Evolutionary conservation across 192 early-diverging fungal species (phyloP).

Genomic region (Irineochytrium annulatum): DNA sequence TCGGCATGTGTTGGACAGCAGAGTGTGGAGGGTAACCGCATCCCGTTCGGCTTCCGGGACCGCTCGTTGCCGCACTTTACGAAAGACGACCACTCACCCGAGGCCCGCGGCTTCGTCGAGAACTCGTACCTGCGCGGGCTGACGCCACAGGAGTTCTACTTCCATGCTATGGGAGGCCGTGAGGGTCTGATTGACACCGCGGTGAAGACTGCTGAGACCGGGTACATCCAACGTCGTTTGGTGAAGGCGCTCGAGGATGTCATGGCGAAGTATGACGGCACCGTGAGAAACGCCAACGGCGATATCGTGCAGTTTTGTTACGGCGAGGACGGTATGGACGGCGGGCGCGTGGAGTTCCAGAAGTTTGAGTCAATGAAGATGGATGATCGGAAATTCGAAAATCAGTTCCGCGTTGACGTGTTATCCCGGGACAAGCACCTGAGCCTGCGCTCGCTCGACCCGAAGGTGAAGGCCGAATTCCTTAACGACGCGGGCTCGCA

Average conservation of each 20-base stretch:
- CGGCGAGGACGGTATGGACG: conserved; percentile 99
- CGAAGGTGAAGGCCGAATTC: conserved; percentile 67
- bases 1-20: conserved; percentile 98
- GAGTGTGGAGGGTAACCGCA: conserved; percentile 98
- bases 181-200: conserved; percentile 99
- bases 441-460: conserved; percentile 65
- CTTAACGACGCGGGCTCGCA: conserved; percentile 71
- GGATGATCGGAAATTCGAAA: conserved; percentile 67
- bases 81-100: conserved; percentile 94
- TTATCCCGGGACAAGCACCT: conserved; percentile 58
- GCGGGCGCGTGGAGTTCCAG: conserved; percentile 80
- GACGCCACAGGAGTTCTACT: conserved; percentile 98
- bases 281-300: conserved; percentile 90
- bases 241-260: conserved; percentile 98
- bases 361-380: conserved; percentile 66
- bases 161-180: conserved; percentile 99
- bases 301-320: conserved; percentile 95
- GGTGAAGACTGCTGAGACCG: conserved; percentile 98
- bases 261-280: conserved; percentile 96
- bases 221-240: conserved; percentile 97
- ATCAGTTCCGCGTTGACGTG: conserved; percentile 79
- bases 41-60: conserved; percentile 94
- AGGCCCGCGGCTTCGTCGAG: conserved; percentile 83
- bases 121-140: conserved; percentile 87
- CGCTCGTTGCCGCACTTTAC: conserved; percentile 96